Evolutionary conservation across 108 stramenopile genomes (phyloP), one percentile per base, ranked within the genome.

Genomic region (Skeletonema tropicum): DNA sequence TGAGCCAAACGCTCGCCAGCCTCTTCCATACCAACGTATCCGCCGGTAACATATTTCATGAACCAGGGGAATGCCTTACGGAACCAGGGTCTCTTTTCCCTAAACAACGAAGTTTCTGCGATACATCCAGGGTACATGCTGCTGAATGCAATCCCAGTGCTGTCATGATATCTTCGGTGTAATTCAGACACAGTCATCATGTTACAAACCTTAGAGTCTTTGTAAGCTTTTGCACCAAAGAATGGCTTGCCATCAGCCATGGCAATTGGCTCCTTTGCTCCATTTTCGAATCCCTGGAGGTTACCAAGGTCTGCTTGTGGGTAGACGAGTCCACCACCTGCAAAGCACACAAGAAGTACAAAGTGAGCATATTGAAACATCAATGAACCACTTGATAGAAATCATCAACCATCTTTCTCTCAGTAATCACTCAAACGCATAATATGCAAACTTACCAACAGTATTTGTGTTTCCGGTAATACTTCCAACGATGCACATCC

Each of bases 11-110:
- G 90, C 69, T 93, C 85, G 30, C 96, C 96, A 42, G 96, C 96
- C 79, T 97, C 96, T 70, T 91, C 82, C 75, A 91, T 90, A n/a
- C 96, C 85, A 21, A 96, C 95, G 68, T 94, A 96, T 38, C 94
- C 94, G 49, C 94, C 94, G 66, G 94, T 95, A 38, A 95, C 90
- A 67, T 95, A 95, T 84, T 93, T 91, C 90, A 93, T 91, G 80
- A 93, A 93, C 78, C 86, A 86, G 23, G 90, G 90, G 84, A 86
- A 86, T 32, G 85, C 87, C 82, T 83, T 83, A 41, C 98, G 93
- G 90, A 98, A 98, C 98, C 98, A 98, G n/a, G 88, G 79, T 46
- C 98, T 83, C 89, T 98, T 98, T 83, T 98, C 98, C n/a, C 98
- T 82, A 91, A 98, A 98, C 25, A 98, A 76, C 23, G 86, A 74